Conservation (phyloP, 768 basidiomycete genomes). For the Lactarius indigo region DNA sequence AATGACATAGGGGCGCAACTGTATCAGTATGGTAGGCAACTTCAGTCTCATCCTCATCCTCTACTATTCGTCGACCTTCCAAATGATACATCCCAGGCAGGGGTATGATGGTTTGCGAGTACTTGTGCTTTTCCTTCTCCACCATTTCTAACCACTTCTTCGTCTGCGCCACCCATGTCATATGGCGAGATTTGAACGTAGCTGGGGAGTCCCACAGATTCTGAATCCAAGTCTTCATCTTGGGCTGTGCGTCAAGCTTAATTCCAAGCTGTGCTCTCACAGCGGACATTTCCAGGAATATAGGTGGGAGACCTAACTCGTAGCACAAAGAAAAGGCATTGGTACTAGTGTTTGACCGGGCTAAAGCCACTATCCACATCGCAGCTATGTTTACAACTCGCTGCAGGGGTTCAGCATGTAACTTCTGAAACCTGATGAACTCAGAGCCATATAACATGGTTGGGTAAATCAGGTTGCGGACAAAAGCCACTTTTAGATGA, state of each 20-base stretch:
- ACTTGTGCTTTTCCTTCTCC: not conserved
- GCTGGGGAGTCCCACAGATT: not conserved
- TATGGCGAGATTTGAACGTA: rapidly evolving
- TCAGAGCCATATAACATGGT: not conserved
- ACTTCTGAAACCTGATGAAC: not conserved
- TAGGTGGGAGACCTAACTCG: not conserved
- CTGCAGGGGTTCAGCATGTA: not conserved
- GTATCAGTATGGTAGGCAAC: not conserved
- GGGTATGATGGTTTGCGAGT: too few relatives aligned
- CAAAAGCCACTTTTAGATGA: not conserved
- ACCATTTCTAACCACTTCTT: not conserved
- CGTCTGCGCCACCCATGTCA: not conserved
- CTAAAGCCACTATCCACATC: not conserved
- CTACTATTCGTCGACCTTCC: not conserved
- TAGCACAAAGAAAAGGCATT: not conserved
- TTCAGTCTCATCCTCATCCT: not conserved
- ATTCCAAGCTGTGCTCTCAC: not conserved
- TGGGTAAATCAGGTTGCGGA: not conserved
- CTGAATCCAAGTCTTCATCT: not conserved
- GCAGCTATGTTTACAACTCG: not conserved
- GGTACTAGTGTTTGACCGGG: not conserved
- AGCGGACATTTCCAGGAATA: not conserved
- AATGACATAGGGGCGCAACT: not conserved
- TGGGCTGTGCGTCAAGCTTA: not conserved
- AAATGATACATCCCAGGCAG: not conserved